Conservation (phyloP, 371 early-diverging fungal genomes). For the Furculomyces boomerangus region DNA sequence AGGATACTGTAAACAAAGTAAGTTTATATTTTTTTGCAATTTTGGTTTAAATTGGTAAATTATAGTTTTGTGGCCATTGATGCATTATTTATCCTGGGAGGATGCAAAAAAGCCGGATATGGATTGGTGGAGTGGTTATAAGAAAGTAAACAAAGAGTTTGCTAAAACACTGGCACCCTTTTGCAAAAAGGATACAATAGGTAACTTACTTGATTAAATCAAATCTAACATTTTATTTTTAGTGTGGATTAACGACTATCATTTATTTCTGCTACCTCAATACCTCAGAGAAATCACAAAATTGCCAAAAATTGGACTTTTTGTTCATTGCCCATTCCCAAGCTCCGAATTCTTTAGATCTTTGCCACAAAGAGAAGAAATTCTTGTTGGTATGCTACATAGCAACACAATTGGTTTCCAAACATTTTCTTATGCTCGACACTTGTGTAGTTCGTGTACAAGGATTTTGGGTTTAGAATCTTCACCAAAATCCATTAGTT, state of each 20-base stretch:
- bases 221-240: constrained; percentile 11
- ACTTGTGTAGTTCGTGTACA: constrained; percentile 77
- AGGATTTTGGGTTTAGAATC: constrained; percentile 67
- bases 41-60: neutral
- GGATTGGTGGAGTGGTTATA: constrained; percentile 58
- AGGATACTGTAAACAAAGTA: constrained; percentile 48
- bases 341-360: constrained; percentile 80
- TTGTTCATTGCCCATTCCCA: constrained; percentile 93
- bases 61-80: constrained; percentile 79
- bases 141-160: constrained; percentile 60
- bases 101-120: constrained; percentile 37
- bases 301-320: constrained; percentile 77
- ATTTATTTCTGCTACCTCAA: constrained; percentile 82
- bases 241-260: constrained; percentile 98
- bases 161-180: constrained; percentile 48
- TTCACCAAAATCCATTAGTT: constrained; percentile 62
- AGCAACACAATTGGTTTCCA: constrained; percentile 74
- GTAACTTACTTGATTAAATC: constrained; percentile 28
- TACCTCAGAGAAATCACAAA: constrained; percentile 61
- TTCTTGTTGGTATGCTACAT: constrained; percentile 71
- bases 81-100: constrained; percentile 85
- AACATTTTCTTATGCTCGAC: constrained; percentile 82
- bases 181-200: constrained; percentile 64
- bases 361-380: constrained; percentile 43
- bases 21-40: neutral